Evolutionary conservation across 2,329 filamentous ascomycete genomes (phyloP).

Genomic region (Penicillium polonicum): DNA sequence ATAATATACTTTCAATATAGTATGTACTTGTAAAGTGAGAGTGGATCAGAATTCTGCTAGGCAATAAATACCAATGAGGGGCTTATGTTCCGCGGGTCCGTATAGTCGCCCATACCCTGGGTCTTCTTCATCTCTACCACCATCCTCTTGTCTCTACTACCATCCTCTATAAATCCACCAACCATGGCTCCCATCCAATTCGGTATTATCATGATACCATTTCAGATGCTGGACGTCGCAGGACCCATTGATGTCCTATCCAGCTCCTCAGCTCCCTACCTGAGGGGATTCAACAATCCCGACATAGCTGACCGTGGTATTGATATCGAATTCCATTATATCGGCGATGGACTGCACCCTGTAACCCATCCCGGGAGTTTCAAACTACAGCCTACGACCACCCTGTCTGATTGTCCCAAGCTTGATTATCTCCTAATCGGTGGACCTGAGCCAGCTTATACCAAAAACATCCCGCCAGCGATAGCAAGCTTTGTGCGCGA

Average conservation of each 20-base stretch:
- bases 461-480: not conserved
- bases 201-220: slow-evolving; percentile 1
- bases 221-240: not conserved
- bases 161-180: not conserved
- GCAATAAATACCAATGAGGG: no score
- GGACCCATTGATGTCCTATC: not conserved
- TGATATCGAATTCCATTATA: slow-evolving; percentile 1
- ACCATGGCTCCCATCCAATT: not conserved
- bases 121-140: not conserved
- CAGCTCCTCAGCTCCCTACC: not conserved
- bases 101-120: not conserved
- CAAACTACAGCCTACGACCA: not conserved
- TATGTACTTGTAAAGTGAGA: no score
- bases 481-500: not conserved
- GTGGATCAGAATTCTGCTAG: no score
- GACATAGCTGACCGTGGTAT: not conserved
- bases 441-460: not conserved
- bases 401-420: not conserved
- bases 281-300: not conserved
- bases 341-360: not conserved
- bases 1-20: no score
- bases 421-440: not conserved
- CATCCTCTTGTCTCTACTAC: not conserved
- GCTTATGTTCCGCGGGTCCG: no score
- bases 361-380: not conserved